Percentiles rank a stretch among this genome's conserved stretches.
Conservation (phyloP, 164 flowering plant genomes). For the Akebia trifoliata region DNA sequence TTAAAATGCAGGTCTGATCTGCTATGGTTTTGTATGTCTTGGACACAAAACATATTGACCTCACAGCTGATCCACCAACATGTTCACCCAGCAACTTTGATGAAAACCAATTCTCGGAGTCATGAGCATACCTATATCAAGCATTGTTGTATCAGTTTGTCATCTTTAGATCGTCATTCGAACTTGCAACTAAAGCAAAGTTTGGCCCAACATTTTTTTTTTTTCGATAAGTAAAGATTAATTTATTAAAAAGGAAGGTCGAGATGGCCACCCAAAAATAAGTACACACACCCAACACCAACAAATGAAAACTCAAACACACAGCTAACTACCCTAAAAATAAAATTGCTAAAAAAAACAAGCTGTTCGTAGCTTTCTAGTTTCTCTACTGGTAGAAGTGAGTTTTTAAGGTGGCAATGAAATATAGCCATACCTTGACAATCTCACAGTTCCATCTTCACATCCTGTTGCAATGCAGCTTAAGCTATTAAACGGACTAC, state of each 20-base stretch:
- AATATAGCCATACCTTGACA: constrained; percentile 62
- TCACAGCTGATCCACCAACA: constrained; percentile 98
- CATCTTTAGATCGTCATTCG: too few relatives aligned
- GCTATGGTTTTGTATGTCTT: constrained; percentile 33
- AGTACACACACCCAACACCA: too few relatives aligned
- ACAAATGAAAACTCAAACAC: too few relatives aligned
- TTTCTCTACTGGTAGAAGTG: not conserved
- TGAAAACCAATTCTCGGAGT: constrained; percentile 45
- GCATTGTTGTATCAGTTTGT: constrained; percentile 8
- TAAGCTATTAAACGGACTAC: constrained; percentile 17
- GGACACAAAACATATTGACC: constrained; percentile 73
- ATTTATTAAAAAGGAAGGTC: too few relatives aligned
- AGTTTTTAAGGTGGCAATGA: not conserved
- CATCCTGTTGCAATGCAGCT: constrained; percentile 91
- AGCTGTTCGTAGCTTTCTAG: not conserved
- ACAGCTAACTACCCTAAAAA: too few relatives aligned
- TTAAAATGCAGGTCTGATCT: constrained; percentile 14
- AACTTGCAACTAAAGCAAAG: too few relatives aligned
- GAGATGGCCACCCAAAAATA: too few relatives aligned
- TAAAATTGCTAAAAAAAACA: too few relatives aligned
- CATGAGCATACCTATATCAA: constrained; percentile 49
- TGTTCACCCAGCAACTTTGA: constrained; percentile 94
- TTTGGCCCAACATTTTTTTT: too few relatives aligned
- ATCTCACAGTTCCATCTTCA: constrained; percentile 96
- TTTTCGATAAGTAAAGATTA: too few relatives aligned